Evolutionary conservation across 768 basidiomycete species (phyloP).

Genomic region (Cystofilobasidium capitatum): DNA sequence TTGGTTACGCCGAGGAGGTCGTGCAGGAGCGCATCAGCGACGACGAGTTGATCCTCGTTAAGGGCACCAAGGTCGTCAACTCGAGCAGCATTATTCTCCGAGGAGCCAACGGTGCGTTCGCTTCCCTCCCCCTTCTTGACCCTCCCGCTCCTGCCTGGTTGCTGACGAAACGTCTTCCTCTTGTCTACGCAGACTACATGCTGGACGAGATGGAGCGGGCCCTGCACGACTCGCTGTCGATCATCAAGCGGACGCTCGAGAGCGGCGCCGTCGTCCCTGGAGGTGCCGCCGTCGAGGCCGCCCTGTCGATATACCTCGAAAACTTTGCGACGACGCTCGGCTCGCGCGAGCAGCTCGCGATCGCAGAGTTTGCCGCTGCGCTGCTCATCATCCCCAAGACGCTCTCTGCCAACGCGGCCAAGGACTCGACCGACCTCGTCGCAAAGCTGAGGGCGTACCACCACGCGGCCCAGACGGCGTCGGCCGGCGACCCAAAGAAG

Average conservation of each 20-base stretch:
- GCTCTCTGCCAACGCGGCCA: slow-evolving; percentile 93
- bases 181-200: slow-evolving; percentile 63
- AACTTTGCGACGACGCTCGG: slow-evolving; percentile 98
- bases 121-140: neutral
- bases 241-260: slow-evolving; percentile 94
- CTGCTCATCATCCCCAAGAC: slow-evolving; percentile 92
- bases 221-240: slow-evolving; percentile 82
- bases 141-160: neutral
- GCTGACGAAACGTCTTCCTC: slow-evolving; percentile 1
- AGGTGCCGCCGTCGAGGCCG: slow-evolving; percentile 93
- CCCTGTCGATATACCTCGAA: slow-evolving; percentile 91
- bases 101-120: slow-evolving; percentile 59
- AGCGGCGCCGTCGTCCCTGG: slow-evolving; percentile 92
- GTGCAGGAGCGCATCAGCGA: slow-evolving; percentile 96
- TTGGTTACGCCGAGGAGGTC: slow-evolving; percentile 92
- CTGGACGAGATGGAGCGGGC: slow-evolving; percentile 98
- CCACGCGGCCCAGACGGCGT: slow-evolving; percentile 88
- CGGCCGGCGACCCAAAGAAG: slow-evolving; percentile 82
- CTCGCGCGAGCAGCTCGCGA: slow-evolving; percentile 93
- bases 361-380: slow-evolving; percentile 94
- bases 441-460: slow-evolving; percentile 95
- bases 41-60: slow-evolving; percentile 92
- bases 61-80: slow-evolving; percentile 93
- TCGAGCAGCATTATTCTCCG: slow-evolving; percentile 86
- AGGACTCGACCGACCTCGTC: slow-evolving; percentile 93